phyloP scores from a whole-genome alignment of 371 early-diverging fungal genomes.

The Phascolomyces articulosus region DNA sequence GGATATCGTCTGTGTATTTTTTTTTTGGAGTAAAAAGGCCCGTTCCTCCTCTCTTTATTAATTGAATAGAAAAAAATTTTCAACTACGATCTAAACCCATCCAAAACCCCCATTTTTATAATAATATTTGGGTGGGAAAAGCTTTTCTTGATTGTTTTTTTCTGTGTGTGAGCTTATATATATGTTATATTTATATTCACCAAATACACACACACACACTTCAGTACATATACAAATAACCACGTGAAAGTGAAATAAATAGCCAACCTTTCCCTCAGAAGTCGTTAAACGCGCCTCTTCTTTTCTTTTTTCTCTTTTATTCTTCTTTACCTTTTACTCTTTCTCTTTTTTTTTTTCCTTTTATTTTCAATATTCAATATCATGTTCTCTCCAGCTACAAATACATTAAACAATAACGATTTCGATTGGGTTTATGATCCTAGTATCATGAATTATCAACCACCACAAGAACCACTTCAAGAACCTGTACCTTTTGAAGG shows the following conservation, averaged over 20 bases:
- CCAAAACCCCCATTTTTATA: no score
- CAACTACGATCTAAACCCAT: no score
- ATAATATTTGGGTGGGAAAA: no score
- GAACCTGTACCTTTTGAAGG: slow-evolving; percentile 56
- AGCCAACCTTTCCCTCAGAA: background rate
- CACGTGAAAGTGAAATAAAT: slow-evolving; percentile 5
- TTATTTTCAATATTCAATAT: background rate
- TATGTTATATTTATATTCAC: no score
- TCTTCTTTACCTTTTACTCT: background rate
- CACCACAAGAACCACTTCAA: slow-evolving; percentile 26
- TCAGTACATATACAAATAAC: no score
- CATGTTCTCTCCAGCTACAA: slow-evolving; percentile 12
- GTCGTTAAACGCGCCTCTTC: background rate
- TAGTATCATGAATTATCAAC: slow-evolving; percentile 13
- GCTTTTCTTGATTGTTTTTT: no score
- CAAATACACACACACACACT: no score
- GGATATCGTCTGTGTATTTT: no score
- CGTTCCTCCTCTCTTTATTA: no score
- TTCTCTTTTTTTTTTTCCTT: background rate
- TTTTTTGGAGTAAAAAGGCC: no score
- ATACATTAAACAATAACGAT: slow-evolving; percentile 8
- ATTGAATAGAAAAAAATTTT: no score
- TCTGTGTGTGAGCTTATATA: no score
- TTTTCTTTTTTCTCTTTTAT: background rate
- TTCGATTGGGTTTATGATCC: slow-evolving; percentile 4